Evolutionary conservation across 2,329 filamentous ascomycete genomes (phyloP).

Genomic region (Ascochyta fabae): DNA sequence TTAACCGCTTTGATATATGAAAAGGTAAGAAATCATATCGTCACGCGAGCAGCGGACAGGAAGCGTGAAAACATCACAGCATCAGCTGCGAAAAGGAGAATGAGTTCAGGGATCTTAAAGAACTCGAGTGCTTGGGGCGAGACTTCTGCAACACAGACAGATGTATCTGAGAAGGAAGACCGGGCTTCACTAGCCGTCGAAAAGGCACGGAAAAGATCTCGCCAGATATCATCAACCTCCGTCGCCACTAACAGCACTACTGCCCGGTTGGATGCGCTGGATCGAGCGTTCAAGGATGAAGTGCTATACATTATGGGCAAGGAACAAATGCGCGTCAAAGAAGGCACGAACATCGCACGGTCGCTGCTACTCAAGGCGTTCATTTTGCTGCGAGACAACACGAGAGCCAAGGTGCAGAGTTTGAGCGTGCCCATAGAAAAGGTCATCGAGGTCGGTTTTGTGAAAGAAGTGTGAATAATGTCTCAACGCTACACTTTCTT

Average conservation of each 20-base stretch:
- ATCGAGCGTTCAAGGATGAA: slow-evolving; percentile 55
- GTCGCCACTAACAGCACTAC: slow-evolving; percentile 26
- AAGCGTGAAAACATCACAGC: slow-evolving; percentile 14
- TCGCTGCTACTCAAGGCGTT: slow-evolving; percentile 61
- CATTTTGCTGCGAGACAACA: slow-evolving; percentile 70
- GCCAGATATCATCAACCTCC: slow-evolving; percentile 18
- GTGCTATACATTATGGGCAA: slow-evolving; percentile 66
- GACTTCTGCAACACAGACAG: slow-evolving; percentile 2
- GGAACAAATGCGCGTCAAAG: slow-evolving; percentile 49
- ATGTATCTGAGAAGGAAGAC: slow-evolving; percentile 13
- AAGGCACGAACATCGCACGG: slow-evolving; percentile 53
- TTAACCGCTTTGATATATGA: slow-evolving; percentile 63
- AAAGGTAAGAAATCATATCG: slow-evolving; percentile 58
- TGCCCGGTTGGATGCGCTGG: slow-evolving; percentile 44
- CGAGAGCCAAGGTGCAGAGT: slow-evolving; percentile 70
- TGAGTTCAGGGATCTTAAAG: slow-evolving; percentile 3
- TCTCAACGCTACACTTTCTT: neutral
- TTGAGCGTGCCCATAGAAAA: slow-evolving; percentile 65
- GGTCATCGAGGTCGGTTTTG: slow-evolving; percentile 72
- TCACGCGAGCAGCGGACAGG: slow-evolving; percentile 37
- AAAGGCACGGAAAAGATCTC: slow-evolving; percentile 3
- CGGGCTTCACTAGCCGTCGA: slow-evolving; percentile 1
- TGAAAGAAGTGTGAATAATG: slow-evolving; percentile 65
- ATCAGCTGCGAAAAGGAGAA: neutral
- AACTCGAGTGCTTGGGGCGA: slow-evolving; percentile 1